Base-by-base conservation (phyloP, 805 yeast genomes). In the Starmerella floris region DNA sequence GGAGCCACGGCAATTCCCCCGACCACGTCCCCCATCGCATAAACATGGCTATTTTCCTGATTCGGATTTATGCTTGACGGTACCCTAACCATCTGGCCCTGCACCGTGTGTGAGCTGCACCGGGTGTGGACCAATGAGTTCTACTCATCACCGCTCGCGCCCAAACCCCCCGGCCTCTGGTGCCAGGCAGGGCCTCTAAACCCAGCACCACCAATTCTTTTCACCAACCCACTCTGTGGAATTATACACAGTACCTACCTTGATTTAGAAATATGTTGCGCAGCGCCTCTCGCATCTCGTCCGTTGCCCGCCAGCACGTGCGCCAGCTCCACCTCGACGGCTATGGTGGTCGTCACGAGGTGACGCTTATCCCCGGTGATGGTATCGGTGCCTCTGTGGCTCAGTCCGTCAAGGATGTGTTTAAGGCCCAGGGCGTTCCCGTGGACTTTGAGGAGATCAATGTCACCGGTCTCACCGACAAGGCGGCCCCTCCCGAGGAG, bases 321-420 rank as follows among this genome's bases (percentile, higher is more conserved):
- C 83, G 83, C 70, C 81, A 83, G 67, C 25, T 49, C 35, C 52
- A 49, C 34, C 35, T 49, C 13, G 47, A 25, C 31, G 52, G 52
- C 35, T 85, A 83, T 68, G 97, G 97, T 55, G 95, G 95, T 50
- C 79, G 79, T 62, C 87, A 76, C 72, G 82, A 88, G 41, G 95
- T 91, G 45, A 88, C 98, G 39, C 72, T 88, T 62, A 79, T 88
- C 56, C 97, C 97, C 46, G 69, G 98, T 67, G 98, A 88, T 62
- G 97, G 97, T 74, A 81, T 87, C 54, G 98, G 98, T 65, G 79
- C 79, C 60, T 95, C 87, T 69, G 83, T 87, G 62, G 80, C 97
- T 46, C 88, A 82, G 63, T 81, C 96, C 22, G 98, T 88, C 48
- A 78, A 81, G 64, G 75, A 83, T 54, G 82, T 88, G 62, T 88